Evolutionary conservation across 225 moss, liverwort and hornwort species (phyloP).

Genomic region (Sphagnum tenellum): DNA sequence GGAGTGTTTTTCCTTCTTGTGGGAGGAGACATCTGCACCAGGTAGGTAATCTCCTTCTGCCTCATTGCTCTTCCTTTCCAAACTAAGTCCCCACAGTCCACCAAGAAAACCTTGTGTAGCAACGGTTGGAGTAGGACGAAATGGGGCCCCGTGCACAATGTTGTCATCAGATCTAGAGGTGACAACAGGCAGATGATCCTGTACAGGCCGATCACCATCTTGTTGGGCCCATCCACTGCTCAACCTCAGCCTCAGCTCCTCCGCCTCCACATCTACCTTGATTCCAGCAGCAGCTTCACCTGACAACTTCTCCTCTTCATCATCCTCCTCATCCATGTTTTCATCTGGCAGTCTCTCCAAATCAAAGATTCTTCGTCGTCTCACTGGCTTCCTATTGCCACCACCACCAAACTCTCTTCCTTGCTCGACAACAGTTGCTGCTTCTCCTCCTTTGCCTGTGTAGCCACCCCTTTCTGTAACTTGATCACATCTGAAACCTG

Average conservation of each 20-base stretch:
- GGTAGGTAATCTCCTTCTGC: slow-evolving; percentile 1
- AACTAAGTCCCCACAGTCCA: slow-evolving; percentile 36
- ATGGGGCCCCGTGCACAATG: slow-evolving; percentile 15
- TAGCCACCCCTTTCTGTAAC: not conserved
- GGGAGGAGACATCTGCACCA: not conserved
- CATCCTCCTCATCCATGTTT: slow-evolving; percentile 32
- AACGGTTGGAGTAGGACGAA: slow-evolving; percentile 31
- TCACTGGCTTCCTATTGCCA: not conserved
- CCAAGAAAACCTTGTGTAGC: slow-evolving; percentile 32
- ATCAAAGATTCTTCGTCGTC: slow-evolving; percentile 27
- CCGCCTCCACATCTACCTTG: slow-evolving; percentile 9
- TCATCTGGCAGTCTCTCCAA: slow-evolving; percentile 50
- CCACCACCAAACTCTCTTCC: not conserved
- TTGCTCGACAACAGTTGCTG: not conserved
- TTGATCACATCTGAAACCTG: not conserved
- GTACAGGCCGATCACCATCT: not conserved
- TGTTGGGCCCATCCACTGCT: slow-evolving; percentile 14
- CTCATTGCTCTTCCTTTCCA: slow-evolving; percentile 23
- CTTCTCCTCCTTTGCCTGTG: slow-evolving; percentile 1
- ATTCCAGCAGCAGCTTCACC: slow-evolving; percentile 9
- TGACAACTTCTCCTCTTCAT: not conserved
- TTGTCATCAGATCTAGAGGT: slow-evolving; percentile 16
- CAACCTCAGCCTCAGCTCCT: slow-evolving; percentile 20
- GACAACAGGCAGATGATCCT: slow-evolving; percentile 14
- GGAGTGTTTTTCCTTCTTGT: slow-evolving; percentile 16